phyloP scores from a whole-genome alignment of 768 basidiomycete genomes.

The Phylloporus arenicola region DNA sequence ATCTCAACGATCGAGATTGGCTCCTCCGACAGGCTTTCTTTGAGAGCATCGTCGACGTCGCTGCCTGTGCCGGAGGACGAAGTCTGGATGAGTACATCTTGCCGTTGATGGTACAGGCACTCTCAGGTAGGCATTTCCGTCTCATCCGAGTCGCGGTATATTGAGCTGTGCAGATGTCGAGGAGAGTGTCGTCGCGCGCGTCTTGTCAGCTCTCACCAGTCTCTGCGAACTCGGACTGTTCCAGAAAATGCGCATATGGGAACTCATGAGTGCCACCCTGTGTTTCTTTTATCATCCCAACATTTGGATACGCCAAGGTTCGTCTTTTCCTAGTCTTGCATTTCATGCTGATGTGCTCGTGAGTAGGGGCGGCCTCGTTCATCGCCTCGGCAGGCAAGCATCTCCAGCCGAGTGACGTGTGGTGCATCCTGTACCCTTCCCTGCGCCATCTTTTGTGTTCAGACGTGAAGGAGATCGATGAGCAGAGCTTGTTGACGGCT shows the following conservation, averaged over 20 bases:
- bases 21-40: slow-evolving; percentile 86
- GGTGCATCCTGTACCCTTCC: slow-evolving; percentile 96
- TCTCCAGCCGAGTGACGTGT: slow-evolving; percentile 82
- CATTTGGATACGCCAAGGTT: slow-evolving; percentile 91
- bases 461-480: slow-evolving; percentile 72
- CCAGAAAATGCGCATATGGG: slow-evolving; percentile 95
- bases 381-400: slow-evolving; percentile 81
- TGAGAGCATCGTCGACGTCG: slow-evolving; percentile 92
- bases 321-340: slow-evolving; percentile 1
- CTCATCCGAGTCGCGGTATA: background rate
- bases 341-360: slow-evolving; percentile 1
- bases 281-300: slow-evolving; percentile 96
- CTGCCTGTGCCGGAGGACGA: slow-evolving; percentile 85
- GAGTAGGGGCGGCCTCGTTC: slow-evolving; percentile 76
- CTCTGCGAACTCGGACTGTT: slow-evolving; percentile 87
- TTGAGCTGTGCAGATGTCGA: slow-evolving; percentile 69
- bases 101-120: slow-evolving; percentile 92
- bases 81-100: slow-evolving; percentile 95
- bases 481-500: slow-evolving; percentile 65
- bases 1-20: slow-evolving; percentile 91
- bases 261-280: slow-evolving; percentile 81
- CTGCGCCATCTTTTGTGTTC: slow-evolving; percentile 80
- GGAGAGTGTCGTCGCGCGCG: slow-evolving; percentile 88
- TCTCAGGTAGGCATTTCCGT: slow-evolving; percentile 61
- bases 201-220: slow-evolving; percentile 81